Evolutionary conservation across 2,329 filamentous ascomycete species (phyloP).

Genomic region (Aspergillus sp.): DNA sequence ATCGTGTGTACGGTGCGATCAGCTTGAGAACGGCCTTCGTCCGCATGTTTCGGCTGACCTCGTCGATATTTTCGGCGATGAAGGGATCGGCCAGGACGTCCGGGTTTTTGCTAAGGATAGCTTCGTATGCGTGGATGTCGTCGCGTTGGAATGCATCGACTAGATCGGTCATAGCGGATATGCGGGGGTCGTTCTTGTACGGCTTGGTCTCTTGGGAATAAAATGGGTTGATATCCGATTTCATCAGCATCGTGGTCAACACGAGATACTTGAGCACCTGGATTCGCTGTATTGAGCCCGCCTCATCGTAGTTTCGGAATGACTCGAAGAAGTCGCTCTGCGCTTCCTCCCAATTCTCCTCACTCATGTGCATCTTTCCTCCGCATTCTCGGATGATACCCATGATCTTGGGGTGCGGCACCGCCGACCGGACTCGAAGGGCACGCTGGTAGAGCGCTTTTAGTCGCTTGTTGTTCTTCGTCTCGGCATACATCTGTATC

Average conservation of each 20-base stretch:
- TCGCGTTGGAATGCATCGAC: slow-evolving; percentile 96
- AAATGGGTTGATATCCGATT: slow-evolving; percentile 97
- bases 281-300: slow-evolving; percentile 91
- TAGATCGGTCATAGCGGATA: slow-evolving; percentile 94
- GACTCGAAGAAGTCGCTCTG: slow-evolving; percentile 98
- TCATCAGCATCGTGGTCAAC: slow-evolving; percentile 96
- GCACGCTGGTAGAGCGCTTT: slow-evolving; percentile 92
- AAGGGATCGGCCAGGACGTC: slow-evolving; percentile 91
- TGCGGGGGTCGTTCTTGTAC: slow-evolving; percentile 92
- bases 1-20: slow-evolving; percentile 91
- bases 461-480: slow-evolving; percentile 93
- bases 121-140: slow-evolving; percentile 89
- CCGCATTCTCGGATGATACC: slow-evolving; percentile 98
- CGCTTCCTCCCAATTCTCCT: slow-evolving; percentile 98
- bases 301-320: slow-evolving; percentile 98
- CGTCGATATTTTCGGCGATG: slow-evolving; percentile 98
- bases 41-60: slow-evolving; percentile 96
- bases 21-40: slow-evolving; percentile 93
- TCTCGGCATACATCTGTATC: slow-evolving; percentile 98
- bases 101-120: slow-evolving; percentile 80
- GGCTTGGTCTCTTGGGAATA: slow-evolving; percentile 98
- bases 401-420: slow-evolving; percentile 98
- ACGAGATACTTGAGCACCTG: slow-evolving; percentile 97
- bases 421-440: slow-evolving; percentile 89
- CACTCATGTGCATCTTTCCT: slow-evolving; percentile 99